These are phyloP conservation scores for Cavenderia fasciculata DNA, from an alignment of 78 protist species.

Conservation along the genomic window DNA sequence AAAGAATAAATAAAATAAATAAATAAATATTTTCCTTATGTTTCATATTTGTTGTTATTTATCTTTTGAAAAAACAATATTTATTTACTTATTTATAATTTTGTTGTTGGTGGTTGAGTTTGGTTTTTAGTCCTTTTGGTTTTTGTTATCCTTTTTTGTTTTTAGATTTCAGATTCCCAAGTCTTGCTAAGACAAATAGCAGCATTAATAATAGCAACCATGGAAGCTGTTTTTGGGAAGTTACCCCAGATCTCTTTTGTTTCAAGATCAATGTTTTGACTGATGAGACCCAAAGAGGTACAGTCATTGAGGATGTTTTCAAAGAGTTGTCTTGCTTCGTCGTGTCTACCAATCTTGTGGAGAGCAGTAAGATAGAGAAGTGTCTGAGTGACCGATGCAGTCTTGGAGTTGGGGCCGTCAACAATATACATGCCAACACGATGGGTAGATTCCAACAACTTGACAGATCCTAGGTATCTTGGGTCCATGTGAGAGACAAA, in stretches of 20 bases:
- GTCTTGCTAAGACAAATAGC: slow-evolving; percentile 63
- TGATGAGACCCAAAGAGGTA: slow-evolving; percentile 67
- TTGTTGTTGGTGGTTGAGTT: no score
- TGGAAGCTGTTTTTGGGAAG: slow-evolving; percentile 78
- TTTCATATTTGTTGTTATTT: no score
- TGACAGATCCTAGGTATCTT: slow-evolving; percentile 40
- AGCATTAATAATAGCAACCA: slow-evolving; percentile 71
- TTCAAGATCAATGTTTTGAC: slow-evolving; percentile 64
- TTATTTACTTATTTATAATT: no score
- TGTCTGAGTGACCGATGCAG: slow-evolving; percentile 37
- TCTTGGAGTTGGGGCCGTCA: not conserved
- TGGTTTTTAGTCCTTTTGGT: no score
- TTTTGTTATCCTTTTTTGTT: no score
- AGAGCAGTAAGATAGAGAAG: slow-evolving; percentile 26
- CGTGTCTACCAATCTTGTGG: slow-evolving; percentile 53
- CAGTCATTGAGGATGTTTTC: slow-evolving; percentile 69
- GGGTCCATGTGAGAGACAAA: slow-evolving; percentile 30
- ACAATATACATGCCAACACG: slow-evolving; percentile 30
- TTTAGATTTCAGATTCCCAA: slow-evolving; percentile 72
- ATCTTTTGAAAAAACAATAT: no score
- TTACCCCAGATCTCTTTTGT: slow-evolving; percentile 84
- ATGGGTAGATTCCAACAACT: slow-evolving; percentile 26
- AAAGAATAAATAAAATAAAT: no score
- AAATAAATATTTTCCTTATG: no score
- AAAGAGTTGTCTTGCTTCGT: slow-evolving; percentile 82